Evolutionary conservation across 2,329 filamentous ascomycete genomes (phyloP).

Genomic region (Calonectria hawksworthii): DNA sequence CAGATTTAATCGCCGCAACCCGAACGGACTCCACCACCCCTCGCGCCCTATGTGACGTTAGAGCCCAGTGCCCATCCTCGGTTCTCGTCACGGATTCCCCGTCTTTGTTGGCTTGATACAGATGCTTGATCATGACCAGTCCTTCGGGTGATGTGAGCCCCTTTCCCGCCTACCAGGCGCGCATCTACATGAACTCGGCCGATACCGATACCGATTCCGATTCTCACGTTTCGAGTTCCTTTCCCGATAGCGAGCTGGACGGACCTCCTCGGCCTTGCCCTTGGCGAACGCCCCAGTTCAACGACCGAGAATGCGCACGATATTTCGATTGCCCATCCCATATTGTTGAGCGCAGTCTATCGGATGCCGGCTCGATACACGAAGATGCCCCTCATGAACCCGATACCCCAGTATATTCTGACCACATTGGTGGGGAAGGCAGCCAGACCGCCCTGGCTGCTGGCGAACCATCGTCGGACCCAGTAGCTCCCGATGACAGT

Average conservation of each 20-base stretch:
- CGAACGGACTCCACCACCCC: background rate
- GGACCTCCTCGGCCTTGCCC: conserved; percentile 46
- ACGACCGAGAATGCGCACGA: conserved; percentile 61
- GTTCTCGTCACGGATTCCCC: conserved; percentile 19
- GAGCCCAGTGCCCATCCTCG: conserved; percentile 18
- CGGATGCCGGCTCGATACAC: conserved; percentile 41
- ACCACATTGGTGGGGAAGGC: conserved; percentile 13
- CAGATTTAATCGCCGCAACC: conserved; percentile 9
- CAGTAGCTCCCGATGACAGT: background rate
- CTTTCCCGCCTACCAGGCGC: conserved; percentile 32
- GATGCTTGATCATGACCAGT: conserved; percentile 47
- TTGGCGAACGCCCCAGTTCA: conserved; percentile 55
- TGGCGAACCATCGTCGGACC: background rate
- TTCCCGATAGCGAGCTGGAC: conserved; percentile 51
- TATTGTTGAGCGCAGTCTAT: conserved; percentile 54
- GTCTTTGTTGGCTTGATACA: conserved; percentile 26
- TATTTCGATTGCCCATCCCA: conserved; percentile 66
- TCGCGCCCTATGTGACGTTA: conserved; percentile 31
- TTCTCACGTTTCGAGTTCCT: conserved; percentile 53
- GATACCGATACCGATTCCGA: conserved; percentile 40
- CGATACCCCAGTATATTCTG: conserved; percentile 20
- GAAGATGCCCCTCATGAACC: conserved; percentile 38
- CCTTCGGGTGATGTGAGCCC: conserved; percentile 38
- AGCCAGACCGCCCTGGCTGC: background rate
- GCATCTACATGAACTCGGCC: conserved; percentile 31